Evolutionary conservation across 2,329 filamentous ascomycete species (phyloP).

Genomic region (Aspergillus melleus): DNA sequence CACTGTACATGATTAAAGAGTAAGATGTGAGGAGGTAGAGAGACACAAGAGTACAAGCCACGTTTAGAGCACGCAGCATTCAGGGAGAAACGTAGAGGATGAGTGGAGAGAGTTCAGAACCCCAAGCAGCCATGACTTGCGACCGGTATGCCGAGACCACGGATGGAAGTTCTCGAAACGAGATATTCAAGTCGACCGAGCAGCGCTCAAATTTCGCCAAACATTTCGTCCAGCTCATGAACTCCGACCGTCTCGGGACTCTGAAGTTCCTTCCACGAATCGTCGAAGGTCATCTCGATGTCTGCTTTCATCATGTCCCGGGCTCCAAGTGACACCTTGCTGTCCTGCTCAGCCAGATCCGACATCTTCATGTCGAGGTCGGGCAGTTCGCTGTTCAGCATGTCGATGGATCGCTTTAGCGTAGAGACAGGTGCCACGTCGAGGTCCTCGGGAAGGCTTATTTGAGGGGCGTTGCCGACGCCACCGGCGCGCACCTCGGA

Average conservation of each 20-base stretch:
- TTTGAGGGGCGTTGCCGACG: slow-evolving; percentile 28
- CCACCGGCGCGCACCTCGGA: slow-evolving; percentile 22
- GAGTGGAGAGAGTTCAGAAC: slow-evolving; percentile 9
- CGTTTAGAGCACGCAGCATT: not conserved
- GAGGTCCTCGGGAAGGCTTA: slow-evolving; percentile 32
- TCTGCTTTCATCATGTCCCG: slow-evolving; percentile 28
- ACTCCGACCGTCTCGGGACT: slow-evolving; percentile 88
- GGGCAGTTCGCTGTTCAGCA: slow-evolving; percentile 39
- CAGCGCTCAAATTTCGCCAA: slow-evolving; percentile 66
- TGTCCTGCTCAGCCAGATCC: slow-evolving; percentile 32
- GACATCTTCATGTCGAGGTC: slow-evolving; percentile 40
- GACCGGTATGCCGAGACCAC: not conserved
- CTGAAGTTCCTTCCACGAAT: slow-evolving; percentile 61
- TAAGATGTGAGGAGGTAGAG: not conserved
- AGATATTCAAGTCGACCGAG: slow-evolving; percentile 6
- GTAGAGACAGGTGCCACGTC: slow-evolving; percentile 30
- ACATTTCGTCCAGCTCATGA: slow-evolving; percentile 85
- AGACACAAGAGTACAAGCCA: not conserved
- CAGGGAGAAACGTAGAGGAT: slow-evolving; percentile 3
- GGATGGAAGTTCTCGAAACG: not conserved
- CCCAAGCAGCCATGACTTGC: not conserved
- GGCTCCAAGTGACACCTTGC: slow-evolving; percentile 47
- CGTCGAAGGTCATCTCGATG: slow-evolving; percentile 41
- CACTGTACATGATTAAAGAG: not conserved
- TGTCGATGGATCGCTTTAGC: slow-evolving; percentile 41